Evolutionary conservation across 2,329 filamentous ascomycete genomes (phyloP), one percentile per base, ranked within the genome.

Genomic region (Phaeosphaeria sp.): DNA sequence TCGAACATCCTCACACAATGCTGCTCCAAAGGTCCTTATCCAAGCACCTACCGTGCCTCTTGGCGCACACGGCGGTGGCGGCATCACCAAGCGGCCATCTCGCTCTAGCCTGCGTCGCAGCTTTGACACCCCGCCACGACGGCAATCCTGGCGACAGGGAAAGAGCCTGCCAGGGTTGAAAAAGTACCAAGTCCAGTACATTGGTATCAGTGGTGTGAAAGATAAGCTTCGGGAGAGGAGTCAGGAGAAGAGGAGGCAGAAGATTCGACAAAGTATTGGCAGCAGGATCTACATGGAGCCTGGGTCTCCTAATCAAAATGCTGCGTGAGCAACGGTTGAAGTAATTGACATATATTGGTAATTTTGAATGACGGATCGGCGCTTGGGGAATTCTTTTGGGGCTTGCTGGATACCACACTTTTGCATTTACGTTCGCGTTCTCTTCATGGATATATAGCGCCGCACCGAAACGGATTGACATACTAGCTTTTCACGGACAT

Each of bases 261-360:
- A 76, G 56, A 74, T 88, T 50, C 81, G 85, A 61, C 79, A 80
- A 54, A 84, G 80, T 54, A 88, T 89, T 66, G 82, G 83, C 1
- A 72, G 74, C 17, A 75, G 77, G 54, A 36, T 36, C 11, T 36
- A 36, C 11, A 36, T 36, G 30, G 30, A 36, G 30, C 30, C 30
- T 36, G 30, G 30, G 3, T 36, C 30, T 3, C 30, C 30, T 7
- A 36, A 36, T 13, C 15, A 7, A 13, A 36, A 36, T 36, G 30
- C 30, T 7, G 30, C 30, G 30, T 36, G 30, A 36, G 15, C 6
- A 30, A 3, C 8, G 6, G 30, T 13, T 13, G 30, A 36, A 36
- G 30, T 36, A 13, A 36, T 36, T 36, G 11, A 36, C 11, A 36
- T 36, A 3, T 36, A 3, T 36, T 36, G 30, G 11, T 13, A 7